Base-by-base conservation (phyloP, 192 early-diverging fungal genomes). In the Spizellomyces sp. region DNA sequence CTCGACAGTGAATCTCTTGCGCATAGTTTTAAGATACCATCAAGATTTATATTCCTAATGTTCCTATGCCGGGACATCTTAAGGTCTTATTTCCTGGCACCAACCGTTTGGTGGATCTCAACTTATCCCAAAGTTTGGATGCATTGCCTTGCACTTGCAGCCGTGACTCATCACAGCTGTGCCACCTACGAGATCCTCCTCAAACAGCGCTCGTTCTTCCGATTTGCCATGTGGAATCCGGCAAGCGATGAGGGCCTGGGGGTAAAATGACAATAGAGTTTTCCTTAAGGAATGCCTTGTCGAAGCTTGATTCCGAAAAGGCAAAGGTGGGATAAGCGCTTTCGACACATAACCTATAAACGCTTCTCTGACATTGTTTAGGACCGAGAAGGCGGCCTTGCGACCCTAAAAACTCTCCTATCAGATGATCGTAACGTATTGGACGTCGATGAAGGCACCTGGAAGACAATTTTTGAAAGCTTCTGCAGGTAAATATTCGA, bases 21-120 rank as follows among this genome's bases (percentile, higher is more conserved):
- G 27, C 58, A 58, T 5, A 21, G 22, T 5, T 22, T 27, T 56
- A 59, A 64, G 55, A 63, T 45, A 59, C 77, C 83, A 52, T 81
- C 75, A 22, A 80, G 62, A 58, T 74, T 71, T 69, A 86, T 55
- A 62, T 86, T 86, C 46, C 84, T 59, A 8, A 86, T 58, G 45
- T 80, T 74, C 54, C 84, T 73, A 64, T 86, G 84, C 64, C 84
- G 66, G 17, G 79, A 81, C 82, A 84, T 84, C 27, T 36, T 36
- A 36, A 36, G 27, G 1, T 36, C 27, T 36, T 36, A 36, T 36
- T 36, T 36, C 27, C 27, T 36, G 27, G 27, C 27, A 36, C 27
- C 27, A 36, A 36, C 27, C 27, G 22, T 15, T 74, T 76, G 71
- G 44, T 4, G 2, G 4, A 61, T 61, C 27, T 36, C 27, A 36